phyloP scores from a whole-genome alignment of 352 stramenopile genomes.

The Pythium phragmiticola region DNA sequence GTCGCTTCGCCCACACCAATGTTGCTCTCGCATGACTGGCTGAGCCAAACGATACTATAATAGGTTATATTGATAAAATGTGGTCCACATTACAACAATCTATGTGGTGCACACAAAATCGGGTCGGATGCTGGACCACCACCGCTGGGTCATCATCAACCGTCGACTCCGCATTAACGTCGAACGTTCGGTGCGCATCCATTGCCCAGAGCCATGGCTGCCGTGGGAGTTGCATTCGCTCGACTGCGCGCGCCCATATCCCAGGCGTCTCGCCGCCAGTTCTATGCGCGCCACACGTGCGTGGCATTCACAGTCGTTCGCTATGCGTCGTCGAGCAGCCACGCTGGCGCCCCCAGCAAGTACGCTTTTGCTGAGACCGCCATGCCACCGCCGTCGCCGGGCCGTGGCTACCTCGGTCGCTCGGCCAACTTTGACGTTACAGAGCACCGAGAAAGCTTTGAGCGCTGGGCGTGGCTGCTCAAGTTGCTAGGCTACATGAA shows the following conservation, averaged over 20 bases:
- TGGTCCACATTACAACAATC: slow-evolving; percentile 14
- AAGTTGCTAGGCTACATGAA: slow-evolving; percentile 87
- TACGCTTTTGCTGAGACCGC: slow-evolving; percentile 74
- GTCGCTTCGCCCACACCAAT: slow-evolving; percentile 18
- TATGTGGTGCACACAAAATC: slow-evolving; percentile 13
- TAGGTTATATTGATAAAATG: slow-evolving; percentile 3
- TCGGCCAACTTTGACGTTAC: slow-evolving; percentile 85
- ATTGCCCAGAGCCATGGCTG: slow-evolving; percentile 3
- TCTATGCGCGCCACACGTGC: slow-evolving; percentile 14
- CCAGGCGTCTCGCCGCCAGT: slow-evolving; percentile 12
- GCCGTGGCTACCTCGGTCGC: slow-evolving; percentile 62
- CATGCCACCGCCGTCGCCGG: slow-evolving; percentile 76
- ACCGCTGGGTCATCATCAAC: slow-evolving; percentile 1
- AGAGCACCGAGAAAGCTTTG: slow-evolving; percentile 48
- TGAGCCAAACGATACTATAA: slow-evolving; percentile 26
- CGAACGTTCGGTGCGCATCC: neutral
- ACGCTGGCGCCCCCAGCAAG: slow-evolving; percentile 31
- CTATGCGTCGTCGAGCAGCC: slow-evolving; percentile 24
- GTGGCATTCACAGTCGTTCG: slow-evolving; percentile 19
- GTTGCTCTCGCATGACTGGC: slow-evolving; percentile 34
- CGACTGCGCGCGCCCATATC: slow-evolving; percentile 18
- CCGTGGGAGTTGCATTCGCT: neutral
- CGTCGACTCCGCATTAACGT: slow-evolving; percentile 7
- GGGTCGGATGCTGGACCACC: neutral
- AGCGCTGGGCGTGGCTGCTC: slow-evolving; percentile 82